A percentile compares a stretch with the other conserved stretches of the same genome.
These are phyloP conservation scores for Bothriochloa decipiens DNA, from an alignment of 176 grass and related monocot genomes.

Conservation along the genomic window DNA sequence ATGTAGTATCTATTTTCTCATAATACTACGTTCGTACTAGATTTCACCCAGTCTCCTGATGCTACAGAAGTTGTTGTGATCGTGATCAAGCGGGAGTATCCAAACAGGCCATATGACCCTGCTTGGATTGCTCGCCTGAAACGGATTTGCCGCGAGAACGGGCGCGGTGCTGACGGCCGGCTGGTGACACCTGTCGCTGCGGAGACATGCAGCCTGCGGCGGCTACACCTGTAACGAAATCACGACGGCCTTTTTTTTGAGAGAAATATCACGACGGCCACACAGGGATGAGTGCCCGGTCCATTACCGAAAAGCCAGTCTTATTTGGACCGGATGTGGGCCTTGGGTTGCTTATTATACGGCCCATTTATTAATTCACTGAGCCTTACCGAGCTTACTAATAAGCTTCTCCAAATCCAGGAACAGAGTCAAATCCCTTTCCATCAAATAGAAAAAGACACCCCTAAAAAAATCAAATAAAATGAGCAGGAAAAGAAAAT, in stretches of 20 bases:
- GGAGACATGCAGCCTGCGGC: background rate
- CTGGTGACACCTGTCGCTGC: conserved; percentile 27
- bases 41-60: too few species aligned
- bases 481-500: background rate
- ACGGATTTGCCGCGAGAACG: background rate
- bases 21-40: background rate
- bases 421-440: too few species aligned
- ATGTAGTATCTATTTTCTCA: background rate
- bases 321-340: background rate
- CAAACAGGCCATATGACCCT: background rate
- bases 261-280: background rate
- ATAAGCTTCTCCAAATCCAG: background rate
- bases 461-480: background rate
- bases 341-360: background rate
- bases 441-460: too few species aligned
- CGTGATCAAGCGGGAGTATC: too few species aligned
- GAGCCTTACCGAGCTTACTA: background rate
- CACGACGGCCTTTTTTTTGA: background rate
- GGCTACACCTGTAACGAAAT: conserved; percentile 11
- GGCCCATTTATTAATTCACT: background rate
- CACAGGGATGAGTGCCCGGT: background rate
- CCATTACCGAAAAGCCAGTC: background rate
- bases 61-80: background rate
- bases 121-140: background rate
- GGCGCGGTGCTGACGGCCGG: background rate